These are phyloP conservation scores for Xylaria nigripes DNA, from an alignment of 495 filamentous ascomycete species.

Conservation along the genomic window DNA sequence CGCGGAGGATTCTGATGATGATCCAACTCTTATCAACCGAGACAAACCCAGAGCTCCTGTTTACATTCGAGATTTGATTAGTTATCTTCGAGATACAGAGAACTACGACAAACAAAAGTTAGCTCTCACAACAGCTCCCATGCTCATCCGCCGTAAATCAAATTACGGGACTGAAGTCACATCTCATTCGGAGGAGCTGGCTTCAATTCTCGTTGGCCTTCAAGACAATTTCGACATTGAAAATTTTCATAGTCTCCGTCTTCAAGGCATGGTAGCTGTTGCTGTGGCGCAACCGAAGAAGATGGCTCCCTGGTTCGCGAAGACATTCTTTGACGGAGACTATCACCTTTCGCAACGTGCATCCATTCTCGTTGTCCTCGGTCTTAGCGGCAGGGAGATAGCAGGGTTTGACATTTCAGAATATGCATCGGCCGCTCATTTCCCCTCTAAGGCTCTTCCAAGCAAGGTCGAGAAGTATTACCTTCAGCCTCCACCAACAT, in stretches of 20 bases:
- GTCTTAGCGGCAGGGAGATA: conserved; percentile 78
- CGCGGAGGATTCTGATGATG: conserved; percentile 80
- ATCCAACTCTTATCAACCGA: conserved; percentile 74
- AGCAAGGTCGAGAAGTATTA: conserved; percentile 47
- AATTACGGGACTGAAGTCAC: conserved; percentile 79
- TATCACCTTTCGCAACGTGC: conserved; percentile 78
- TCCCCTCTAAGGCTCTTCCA: conserved; percentile 68
- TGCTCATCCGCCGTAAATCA: conserved; percentile 79
- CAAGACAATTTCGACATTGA: conserved; percentile 72
- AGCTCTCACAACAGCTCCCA: conserved; percentile 64
- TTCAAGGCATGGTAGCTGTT: conserved; percentile 79
- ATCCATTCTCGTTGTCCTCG: conserved; percentile 70
- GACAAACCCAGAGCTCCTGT: conserved; percentile 80
- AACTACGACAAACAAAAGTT: conserved; percentile 77
- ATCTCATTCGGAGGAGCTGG: conserved; percentile 76
- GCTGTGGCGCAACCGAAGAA: conserved; percentile 64
- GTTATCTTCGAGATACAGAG: conserved; percentile 69
- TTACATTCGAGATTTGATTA: conserved; percentile 82
- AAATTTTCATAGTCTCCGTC: conserved; percentile 64
- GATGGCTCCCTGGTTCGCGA: conserved; percentile 77
- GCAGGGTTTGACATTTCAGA: conserved; percentile 66
- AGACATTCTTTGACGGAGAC: conserved; percentile 84
- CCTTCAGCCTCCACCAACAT: conserved; percentile 13
- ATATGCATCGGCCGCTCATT: conserved; percentile 39
- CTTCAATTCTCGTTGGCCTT: conserved; percentile 63